Conservation (phyloP, 2,329 filamentous ascomycete genomes). For the Fusarium ramigenum region DNA sequence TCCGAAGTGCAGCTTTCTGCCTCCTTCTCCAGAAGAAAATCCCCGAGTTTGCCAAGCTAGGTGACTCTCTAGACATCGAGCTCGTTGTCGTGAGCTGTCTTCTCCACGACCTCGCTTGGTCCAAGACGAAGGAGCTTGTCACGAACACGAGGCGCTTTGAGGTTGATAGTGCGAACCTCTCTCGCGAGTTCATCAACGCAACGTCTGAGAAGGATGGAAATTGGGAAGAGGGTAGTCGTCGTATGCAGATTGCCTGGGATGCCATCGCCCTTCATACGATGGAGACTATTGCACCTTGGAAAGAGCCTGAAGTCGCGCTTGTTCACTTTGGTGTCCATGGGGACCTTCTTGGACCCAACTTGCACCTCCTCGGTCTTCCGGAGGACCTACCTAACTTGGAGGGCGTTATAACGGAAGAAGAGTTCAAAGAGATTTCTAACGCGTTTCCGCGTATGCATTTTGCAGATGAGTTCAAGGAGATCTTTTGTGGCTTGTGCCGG, state of each 20-base stretch:
- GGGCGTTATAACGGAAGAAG: not conserved
- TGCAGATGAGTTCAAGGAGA: not conserved
- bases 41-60: not conserved
- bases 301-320: not conserved
- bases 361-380: not conserved
- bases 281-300: not conserved
- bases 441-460: not conserved
- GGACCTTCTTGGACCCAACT: not conserved
- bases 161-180: not conserved
- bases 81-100: not conserved
- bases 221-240: not conserved
- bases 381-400: accelerated
- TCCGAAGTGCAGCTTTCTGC: not conserved
- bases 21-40: not conserved
- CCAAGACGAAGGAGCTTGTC: not conserved
- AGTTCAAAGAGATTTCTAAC: not conserved
- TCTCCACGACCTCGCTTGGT: not conserved
- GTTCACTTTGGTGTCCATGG: not conserved
- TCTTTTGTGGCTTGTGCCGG: not conserved
- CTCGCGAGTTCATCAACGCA: not conserved
- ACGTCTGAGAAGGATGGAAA: accelerated
- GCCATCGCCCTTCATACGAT: not conserved
- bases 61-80: not conserved
- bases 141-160: not conserved
- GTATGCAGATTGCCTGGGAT: not conserved